These are phyloP conservation scores for Stropharia rugosoannulata DNA, from an alignment of 768 basidiomycete genomes.

Conservation along the genomic window DNA sequence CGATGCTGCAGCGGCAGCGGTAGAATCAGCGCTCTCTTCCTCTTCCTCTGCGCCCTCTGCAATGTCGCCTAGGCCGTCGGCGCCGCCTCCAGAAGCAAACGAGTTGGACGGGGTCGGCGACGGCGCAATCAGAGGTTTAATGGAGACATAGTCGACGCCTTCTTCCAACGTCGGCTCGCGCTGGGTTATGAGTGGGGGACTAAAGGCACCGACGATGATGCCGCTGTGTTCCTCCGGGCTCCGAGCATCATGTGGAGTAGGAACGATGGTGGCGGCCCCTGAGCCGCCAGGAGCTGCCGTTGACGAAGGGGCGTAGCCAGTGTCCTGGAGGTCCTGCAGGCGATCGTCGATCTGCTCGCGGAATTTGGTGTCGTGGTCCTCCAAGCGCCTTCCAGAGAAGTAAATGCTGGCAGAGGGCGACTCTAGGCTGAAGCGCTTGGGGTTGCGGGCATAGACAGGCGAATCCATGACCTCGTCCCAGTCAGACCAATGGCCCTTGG, in stretches of 20 bases:
- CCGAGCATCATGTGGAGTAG: slow-evolving; percentile 18
- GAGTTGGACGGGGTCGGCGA: slow-evolving; percentile 18
- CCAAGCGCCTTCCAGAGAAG: slow-evolving; percentile 6
- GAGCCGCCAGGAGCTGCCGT: background rate
- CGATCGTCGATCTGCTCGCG: slow-evolving; percentile 19
- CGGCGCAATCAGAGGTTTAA: slow-evolving; percentile 55
- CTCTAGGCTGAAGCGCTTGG: slow-evolving; percentile 22
- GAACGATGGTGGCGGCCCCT: slow-evolving; percentile 13
- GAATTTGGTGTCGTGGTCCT: slow-evolving; percentile 18
- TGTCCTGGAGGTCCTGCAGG: slow-evolving; percentile 14
- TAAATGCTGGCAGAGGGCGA: slow-evolving; percentile 17
- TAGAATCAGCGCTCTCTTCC: slow-evolving; percentile 23
- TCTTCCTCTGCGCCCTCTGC: slow-evolving; percentile 66
- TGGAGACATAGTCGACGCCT: slow-evolving; percentile 27
- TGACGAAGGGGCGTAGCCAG: slow-evolving; percentile 11
- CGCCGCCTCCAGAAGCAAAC: slow-evolving; percentile 22
- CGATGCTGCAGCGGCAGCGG: slow-evolving; percentile 11
- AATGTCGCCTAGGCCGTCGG: slow-evolving; percentile 54
- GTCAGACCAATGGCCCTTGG: slow-evolving; percentile 32
- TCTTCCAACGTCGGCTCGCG: slow-evolving; percentile 9
- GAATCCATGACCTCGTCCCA: slow-evolving; percentile 48
- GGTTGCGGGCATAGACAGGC: slow-evolving; percentile 28
- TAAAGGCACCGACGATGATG: slow-evolving; percentile 17
- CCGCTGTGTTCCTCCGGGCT: slow-evolving; percentile 14
- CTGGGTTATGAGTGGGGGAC: slow-evolving; percentile 15